Conservation (phyloP, 495 filamentous ascomycete species). For the Penicillium coprophilum region DNA sequence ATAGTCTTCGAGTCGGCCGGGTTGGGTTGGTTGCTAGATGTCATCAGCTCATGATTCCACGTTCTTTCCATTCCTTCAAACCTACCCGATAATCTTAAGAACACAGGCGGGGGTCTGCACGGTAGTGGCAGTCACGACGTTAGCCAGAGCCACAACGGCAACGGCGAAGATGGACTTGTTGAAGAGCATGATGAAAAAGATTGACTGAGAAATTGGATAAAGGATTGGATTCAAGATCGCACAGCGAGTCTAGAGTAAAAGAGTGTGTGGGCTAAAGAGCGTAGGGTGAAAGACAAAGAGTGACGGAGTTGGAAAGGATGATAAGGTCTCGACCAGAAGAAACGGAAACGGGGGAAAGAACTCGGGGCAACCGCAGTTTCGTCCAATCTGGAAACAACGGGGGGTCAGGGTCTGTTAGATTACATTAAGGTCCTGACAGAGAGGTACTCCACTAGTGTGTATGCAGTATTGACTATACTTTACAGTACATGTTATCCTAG, state of each 20-base stretch:
- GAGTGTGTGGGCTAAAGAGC: constrained; percentile 28
- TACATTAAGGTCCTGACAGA: neutral
- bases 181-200: constrained; percentile 37
- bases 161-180: constrained; percentile 36
- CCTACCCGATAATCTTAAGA: constrained; percentile 40
- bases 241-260: constrained; percentile 27
- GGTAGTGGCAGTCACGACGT: constrained; percentile 28
- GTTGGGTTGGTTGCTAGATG: constrained; percentile 21
- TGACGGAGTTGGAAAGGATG: constrained; percentile 25
- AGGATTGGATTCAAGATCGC: constrained; percentile 24
- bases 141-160: constrained; percentile 38
- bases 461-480: neutral
- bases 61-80: constrained; percentile 5
- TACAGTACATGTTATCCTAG: constrained; percentile 4
- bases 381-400: constrained; percentile 24
- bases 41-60: neutral
- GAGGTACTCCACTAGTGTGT: neutral
- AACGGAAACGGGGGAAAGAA: neutral
- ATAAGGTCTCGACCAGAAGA: constrained; percentile 11
- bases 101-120: constrained; percentile 36
- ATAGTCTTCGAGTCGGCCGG: constrained; percentile 33
- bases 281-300: constrained; percentile 27
- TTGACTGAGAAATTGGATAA: constrained; percentile 11
- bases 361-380: constrained; percentile 14
- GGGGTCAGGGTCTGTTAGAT: constrained; percentile 9